Evolutionary conservation across 2,329 filamentous ascomycete species (phyloP).

Genomic region (Phaeoacremonium minimum): DNA sequence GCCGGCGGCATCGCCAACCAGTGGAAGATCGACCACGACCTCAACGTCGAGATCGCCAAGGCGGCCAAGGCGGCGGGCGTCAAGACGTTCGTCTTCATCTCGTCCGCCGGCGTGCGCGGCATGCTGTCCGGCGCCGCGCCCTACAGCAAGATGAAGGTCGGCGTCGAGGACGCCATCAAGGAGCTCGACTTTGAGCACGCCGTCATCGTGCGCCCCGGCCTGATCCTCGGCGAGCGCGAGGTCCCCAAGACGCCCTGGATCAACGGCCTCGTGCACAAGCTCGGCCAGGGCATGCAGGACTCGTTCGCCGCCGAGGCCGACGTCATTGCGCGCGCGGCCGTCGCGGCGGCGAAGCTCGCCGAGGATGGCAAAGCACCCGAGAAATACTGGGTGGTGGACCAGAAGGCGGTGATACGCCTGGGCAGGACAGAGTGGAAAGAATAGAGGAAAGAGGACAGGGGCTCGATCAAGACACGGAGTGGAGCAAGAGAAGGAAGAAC

Average conservation of each 20-base stretch:
- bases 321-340: conserved; percentile 65
- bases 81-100: conserved; percentile 74
- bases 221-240: conserved; percentile 70
- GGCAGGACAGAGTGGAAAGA: conserved; percentile 56
- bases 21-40: conserved; percentile 82
- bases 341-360: conserved; percentile 54
- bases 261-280: conserved; percentile 46
- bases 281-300: conserved; percentile 59
- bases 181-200: conserved; percentile 71
- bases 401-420: conserved; percentile 60
- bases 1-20: conserved; percentile 77
- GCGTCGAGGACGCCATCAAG: conserved; percentile 76
- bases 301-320: conserved; percentile 68
- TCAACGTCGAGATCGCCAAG: conserved; percentile 75
- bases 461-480: too few species aligned
- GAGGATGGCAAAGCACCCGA: conserved; percentile 53
- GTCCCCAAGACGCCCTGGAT: conserved; percentile 51
- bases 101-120: conserved; percentile 45
- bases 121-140: conserved; percentile 37
- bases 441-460: conserved; percentile 16
- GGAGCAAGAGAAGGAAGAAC: too few species aligned
- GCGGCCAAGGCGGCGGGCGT: conserved; percentile 70
- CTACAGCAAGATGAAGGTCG: conserved; percentile 72
- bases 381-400: conserved; percentile 58
- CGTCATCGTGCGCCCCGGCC: conserved; percentile 68